Base-by-base conservation (phyloP, 2,329 filamentous ascomycete genomes). In the Trichoderma breve region DNA sequence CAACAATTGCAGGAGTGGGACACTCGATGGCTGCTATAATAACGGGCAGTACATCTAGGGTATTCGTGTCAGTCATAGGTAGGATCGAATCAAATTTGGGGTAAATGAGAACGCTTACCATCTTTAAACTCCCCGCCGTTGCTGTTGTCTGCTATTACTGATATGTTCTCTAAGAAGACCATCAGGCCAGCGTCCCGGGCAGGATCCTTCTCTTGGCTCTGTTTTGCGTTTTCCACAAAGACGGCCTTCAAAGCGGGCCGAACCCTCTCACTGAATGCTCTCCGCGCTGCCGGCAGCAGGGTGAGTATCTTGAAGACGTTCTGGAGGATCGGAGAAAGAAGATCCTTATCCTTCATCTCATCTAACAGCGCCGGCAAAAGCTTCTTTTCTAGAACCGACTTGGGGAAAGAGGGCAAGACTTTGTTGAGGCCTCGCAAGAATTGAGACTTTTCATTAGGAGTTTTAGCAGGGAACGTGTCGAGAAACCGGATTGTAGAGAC, bases 401-500 rank as follows among this genome's bases (percentile, higher is more conserved):
- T 94, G 3, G 96, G 96, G 77, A 99, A 99, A 39, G 96, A 96
- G 0, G 93, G 92, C 71, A 99, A 83, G 12, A 99, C 94, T 68
- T 94, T 92, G 75, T 92, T 91, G 11, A 99, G 84, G 0, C 96
- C 96, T 70, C 94, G 90, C 87, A 99, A 89, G 80, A 99, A 99
- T 72, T 94, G 91, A 7, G 92, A 88, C 80, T 99, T 99, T 79
- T 99, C 96, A 74, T 90, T 93, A 0, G 93, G 88, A 1, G 94
- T 97, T 83, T 99, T 99, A 39, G 93, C 93, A 0, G 96, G 95
- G 72, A 99, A 89, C 0, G 91, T 89, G 77, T 99, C 96, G 30
- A 99, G 85, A 78, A 99, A 99, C 14, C 96, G 93, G 74, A 99
- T 97, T 0, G 96, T 98, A 0, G 95, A 97, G 26, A 99, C 94